Evolutionary conservation across 495 filamentous ascomycete genomes (phyloP).

Genomic region (Aspergillus egyptiacus): DNA sequence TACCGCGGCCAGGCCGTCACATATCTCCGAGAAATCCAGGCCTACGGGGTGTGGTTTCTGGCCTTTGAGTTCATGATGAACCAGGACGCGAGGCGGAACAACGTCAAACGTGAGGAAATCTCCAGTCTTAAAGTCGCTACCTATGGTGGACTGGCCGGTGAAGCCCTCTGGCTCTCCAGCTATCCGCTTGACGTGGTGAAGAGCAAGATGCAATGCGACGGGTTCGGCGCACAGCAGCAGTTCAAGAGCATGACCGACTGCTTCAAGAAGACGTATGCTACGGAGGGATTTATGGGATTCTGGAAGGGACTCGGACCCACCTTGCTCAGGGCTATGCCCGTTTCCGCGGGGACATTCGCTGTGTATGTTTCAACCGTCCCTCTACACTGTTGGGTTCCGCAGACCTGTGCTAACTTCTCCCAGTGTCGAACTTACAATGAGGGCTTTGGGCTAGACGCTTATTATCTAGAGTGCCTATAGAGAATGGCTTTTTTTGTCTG

Average conservation of each 20-base stretch:
- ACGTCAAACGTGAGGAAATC: conserved; percentile 66
- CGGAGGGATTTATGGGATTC: conserved; percentile 77
- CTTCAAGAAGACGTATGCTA: conserved; percentile 73
- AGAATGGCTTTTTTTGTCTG: conserved; percentile 10
- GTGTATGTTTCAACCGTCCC: conserved; percentile 50
- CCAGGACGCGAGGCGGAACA: conserved; percentile 68
- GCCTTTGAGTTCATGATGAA: conserved; percentile 97
- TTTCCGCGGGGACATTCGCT: conserved; percentile 93
- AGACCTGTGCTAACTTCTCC: conserved; percentile 14
- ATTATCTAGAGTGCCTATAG: not conserved
- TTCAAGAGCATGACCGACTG: conserved; percentile 85
- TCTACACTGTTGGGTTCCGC: no score
- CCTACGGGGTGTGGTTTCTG: conserved; percentile 93
- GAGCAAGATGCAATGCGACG: conserved; percentile 94
- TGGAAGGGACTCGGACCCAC: conserved; percentile 97
- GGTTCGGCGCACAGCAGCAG: conserved; percentile 51
- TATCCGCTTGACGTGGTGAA: conserved; percentile 91
- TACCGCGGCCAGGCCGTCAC: conserved; percentile 88
- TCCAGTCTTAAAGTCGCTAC: conserved; percentile 78
- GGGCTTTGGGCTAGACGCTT: conserved; percentile 33
- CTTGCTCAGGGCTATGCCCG: conserved; percentile 91
- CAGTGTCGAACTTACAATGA: conserved; percentile 45
- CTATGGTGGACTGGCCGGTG: conserved; percentile 70
- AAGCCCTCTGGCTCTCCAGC: conserved; percentile 73
- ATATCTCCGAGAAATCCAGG: conserved; percentile 80